phyloP scores from a whole-genome alignment of 768 basidiomycete genomes.

The Ramaria sp. region DNA sequence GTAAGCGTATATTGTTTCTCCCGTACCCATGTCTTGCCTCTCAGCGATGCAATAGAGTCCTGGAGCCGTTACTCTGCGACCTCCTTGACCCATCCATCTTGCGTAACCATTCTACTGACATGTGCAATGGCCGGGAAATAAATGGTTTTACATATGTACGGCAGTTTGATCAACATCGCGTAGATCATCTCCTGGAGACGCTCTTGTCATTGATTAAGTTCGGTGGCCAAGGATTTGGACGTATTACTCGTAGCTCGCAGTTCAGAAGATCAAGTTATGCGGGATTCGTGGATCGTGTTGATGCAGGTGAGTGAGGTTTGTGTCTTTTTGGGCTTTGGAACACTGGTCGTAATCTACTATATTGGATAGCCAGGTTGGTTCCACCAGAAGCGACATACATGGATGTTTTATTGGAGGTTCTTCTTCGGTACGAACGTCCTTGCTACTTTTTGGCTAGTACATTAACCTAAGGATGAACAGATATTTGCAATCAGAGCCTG shows the following conservation, averaged over 20 bases:
- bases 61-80: conserved; percentile 79
- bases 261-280: conserved; percentile 20
- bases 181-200: conserved; percentile 65
- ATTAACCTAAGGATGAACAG: conserved; percentile 26
- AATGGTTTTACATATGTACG: conserved; percentile 58
- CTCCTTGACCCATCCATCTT: conserved; percentile 61
- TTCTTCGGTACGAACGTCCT: conserved; percentile 47
- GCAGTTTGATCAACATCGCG: conserved; percentile 59
- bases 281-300: conserved; percentile 50
- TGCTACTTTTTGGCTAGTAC: not conserved
- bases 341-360: not conserved
- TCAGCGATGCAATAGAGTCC: conserved; percentile 38
- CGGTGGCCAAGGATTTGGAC: conserved; percentile 73
- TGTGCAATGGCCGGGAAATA: conserved; percentile 55
- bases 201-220: conserved; percentile 24
- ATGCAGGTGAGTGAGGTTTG: conserved; percentile 34
- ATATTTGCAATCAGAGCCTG: conserved; percentile 72
- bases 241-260: conserved; percentile 52
- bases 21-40: conserved; percentile 2
- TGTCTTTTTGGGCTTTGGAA: not conserved
- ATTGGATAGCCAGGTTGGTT: conserved; percentile 24
- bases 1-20: conserved; percentile 28
- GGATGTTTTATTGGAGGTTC: conserved; percentile 61
- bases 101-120: conserved; percentile 35
- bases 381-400: conserved; percentile 59